Base-by-base conservation (phyloP, 306 rosid genomes). In the Trifolium fragiferum region DNA sequence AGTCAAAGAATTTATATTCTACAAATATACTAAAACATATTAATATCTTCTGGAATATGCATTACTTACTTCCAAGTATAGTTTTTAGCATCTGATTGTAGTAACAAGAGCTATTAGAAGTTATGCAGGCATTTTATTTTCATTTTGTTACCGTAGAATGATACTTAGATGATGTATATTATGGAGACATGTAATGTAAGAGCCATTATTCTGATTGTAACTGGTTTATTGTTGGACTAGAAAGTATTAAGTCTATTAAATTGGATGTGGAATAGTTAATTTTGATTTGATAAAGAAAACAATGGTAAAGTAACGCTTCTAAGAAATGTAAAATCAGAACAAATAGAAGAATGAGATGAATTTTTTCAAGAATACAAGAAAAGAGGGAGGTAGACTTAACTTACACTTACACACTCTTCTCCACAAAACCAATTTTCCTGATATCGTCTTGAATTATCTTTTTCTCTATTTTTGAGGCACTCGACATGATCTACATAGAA, bases 371-470 rank as follows among this genome's bases (percentile, higher is more conserved):
- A 47, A 30, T 60, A 43, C 38, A 47, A 55, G 19, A 57, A 62
- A 62, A 64, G 51, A 25, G 50, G 62, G 47, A 66, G 57, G 59
- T 30, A 16, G 49, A 73, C 49, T 67, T 71, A 66, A 38, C 27
- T 40, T 82, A 93, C 98, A 91, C 82, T 70, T 71, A 78, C 74
- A 78, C 98, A 93, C 53, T 75, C 82, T 73, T 79, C 77, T 76
- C 84, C 77, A 76, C 97, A 91, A 58, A 88, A 83, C 93, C 94
- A 89, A 33, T 73, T 77, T 68, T 66, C 58, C 75, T 19, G 46
- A 82, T 43, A 20, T 60, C 20, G 78, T 81, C 78, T 61, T 8
- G 75, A 78, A 62, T 66, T 57, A 65, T 72, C 65, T 4, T 41
- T 41, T 9, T 55, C 72, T 61, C 77, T 78, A 65, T 47, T 79